Base-by-base conservation (phyloP, 1,284 basidiomycete species). In the Pterulicium gracile region DNA sequence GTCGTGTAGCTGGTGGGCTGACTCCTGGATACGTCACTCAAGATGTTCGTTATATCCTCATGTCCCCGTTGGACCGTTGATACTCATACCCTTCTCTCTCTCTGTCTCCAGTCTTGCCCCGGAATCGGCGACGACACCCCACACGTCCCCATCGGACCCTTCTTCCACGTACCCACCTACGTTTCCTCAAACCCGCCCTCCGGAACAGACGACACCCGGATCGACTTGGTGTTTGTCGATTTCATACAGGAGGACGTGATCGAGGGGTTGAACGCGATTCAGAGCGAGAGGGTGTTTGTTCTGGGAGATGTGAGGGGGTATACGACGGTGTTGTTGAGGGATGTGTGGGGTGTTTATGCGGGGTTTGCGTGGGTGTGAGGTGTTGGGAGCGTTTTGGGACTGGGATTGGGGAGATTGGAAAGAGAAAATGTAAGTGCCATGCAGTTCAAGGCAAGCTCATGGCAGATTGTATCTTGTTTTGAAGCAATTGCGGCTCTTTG, bases 11-110 rank as follows among this genome's bases (percentile, higher is more conserved):
- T 54, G 40, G 43, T 44, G 40, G 45, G 44, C 5, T 75, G 56
- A 85, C 80, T 0, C 59, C 80, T 19, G 84, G 84, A 54, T 87
- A 88, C 57, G 81, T 85, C n/a, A 87, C 85, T 1, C 55, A 61
- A 0, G 84, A 87, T 56, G 81, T 83, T 52, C 57, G 81, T 60
- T 13, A 32, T 42, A 47, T 15, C 17, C 13, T 24, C 49, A 44
- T 43, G 4, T 3, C 40, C 46, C 17, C 44, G 47, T 20, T 14
- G 22, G 13, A n/a, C n/a, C 13, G 13, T 23, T 22, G 36, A 43
- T 21, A 3, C 32, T 40, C 23, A 41, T 20, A 24, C 4, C 12
- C 14, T 43, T 17, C 24, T 32, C 21, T 41, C 42, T 35, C 27
- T 32, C 27, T n/a, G n/a, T n/a, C 27, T 43, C 13, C 39, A 82